Conservation (phyloP, 352 stramenopile genomes). For the Phytophthora citricola region DNA sequence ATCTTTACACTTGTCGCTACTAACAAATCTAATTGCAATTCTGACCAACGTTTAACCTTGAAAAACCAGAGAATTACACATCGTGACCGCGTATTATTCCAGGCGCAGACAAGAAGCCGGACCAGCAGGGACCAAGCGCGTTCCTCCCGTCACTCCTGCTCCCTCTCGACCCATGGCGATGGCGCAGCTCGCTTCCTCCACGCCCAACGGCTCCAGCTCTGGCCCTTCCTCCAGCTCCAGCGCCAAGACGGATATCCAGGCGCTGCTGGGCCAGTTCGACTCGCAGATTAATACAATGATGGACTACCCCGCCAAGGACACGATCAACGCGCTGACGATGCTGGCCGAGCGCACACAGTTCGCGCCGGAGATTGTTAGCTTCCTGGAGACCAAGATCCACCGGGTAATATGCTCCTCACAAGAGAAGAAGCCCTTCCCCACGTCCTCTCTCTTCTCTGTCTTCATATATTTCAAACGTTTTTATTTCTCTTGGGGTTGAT, state of each 20-base stretch:
- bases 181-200: conserved; percentile 49
- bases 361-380: conserved; percentile 85
- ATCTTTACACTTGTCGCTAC: background rate
- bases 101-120: conserved; percentile 37
- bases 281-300: conserved; percentile 87
- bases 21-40: background rate
- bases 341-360: conserved; percentile 78
- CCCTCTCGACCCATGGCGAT: conserved; percentile 47
- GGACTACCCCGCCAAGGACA: conserved; percentile 89
- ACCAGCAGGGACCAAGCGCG: conserved; percentile 5
- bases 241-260: conserved; percentile 49
- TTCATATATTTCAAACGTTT: conserved; percentile 2
- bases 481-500: background rate
- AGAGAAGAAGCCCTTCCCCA: conserved; percentile 13
- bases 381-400: conserved; percentile 91
- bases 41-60: background rate
- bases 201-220: conserved; percentile 4
- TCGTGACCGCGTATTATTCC: conserved; percentile 12
- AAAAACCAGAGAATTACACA: conserved; percentile 2
- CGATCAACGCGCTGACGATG: conserved; percentile 91
- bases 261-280: conserved; percentile 79
- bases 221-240: background rate
- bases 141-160: background rate
- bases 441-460: conserved; percentile 2
- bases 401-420: conserved; percentile 55